Base-by-base conservation (phyloP, 345 rosid genomes). In the Chamaenerion angustifolium region DNA sequence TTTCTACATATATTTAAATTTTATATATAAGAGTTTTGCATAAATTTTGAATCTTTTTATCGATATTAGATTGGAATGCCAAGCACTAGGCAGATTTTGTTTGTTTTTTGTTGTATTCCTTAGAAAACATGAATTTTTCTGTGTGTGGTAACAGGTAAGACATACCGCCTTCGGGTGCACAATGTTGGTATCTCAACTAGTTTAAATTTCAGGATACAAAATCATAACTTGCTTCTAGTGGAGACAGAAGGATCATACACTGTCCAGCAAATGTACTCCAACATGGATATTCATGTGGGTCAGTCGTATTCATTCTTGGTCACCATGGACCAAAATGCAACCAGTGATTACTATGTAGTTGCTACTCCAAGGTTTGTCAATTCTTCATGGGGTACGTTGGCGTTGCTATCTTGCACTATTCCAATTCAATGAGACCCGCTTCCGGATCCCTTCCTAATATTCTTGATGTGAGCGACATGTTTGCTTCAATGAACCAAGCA, bases 231-330 rank as follows among this genome's bases (percentile, higher is more conserved):
- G 42, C 78, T 82, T 64, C 95, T 89, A 16, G 94, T 83, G 42
- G 94, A 89, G 81, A 81, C 95, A 7, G 97, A 89, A 75, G 95
- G 97, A 49, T 85, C 97, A 40, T 89, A 89, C 65, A 85, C 85
- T 1, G 73, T 77, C 65, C 94, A 89, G 70, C 90, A 82, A 55
- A 82, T 76, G 50, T 85, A 85, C 43, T 64, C 70, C 5, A 76
- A 83, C 58, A 80, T 89, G 90, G 97, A 89, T 64, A 74, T 85
- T 65, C 97, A 89, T 42, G 95, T 85, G 60, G 95, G 97, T 58
- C 97, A 89, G 60, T 89, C 97, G 0, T 85, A 72, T 67, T 89
- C 94, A 14, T 89, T 85, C 73, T 70, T 89, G 69, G 94, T 89
- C 48, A 77, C 95, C 15, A 81, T 76, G 95, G 97, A 85, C 64